These are phyloP conservation scores for Coemansia asiatica DNA, from an alignment of 192 early-diverging fungal species.

Conservation along the genomic window DNA sequence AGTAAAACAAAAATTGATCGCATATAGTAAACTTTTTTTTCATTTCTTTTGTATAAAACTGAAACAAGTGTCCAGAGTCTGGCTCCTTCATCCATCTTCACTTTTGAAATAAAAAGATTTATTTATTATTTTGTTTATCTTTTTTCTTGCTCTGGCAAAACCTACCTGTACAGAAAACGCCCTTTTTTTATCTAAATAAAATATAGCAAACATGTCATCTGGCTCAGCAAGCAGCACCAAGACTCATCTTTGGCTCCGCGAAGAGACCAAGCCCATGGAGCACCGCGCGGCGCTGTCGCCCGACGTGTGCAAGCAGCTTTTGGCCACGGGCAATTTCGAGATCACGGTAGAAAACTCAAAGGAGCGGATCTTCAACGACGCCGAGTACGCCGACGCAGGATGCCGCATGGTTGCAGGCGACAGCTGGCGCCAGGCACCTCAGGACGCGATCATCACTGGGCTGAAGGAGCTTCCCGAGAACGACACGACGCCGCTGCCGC, in stretches of 20 bases:
- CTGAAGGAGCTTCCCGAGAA: conserved; percentile 97
- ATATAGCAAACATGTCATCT: conserved; percentile 12
- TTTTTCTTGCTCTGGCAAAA: neutral
- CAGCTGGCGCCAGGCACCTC: conserved; percentile 83
- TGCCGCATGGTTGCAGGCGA: conserved; percentile 76
- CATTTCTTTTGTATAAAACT: neutral
- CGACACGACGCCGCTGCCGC: conserved; percentile 82
- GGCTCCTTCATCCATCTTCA: no score
- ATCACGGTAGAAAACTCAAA: conserved; percentile 85
- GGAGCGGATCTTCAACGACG: conserved; percentile 85
- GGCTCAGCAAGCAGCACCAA: neutral
- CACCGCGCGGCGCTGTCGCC: conserved; percentile 92
- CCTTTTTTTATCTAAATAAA: neutral
- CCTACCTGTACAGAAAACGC: neutral
- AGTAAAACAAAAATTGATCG: neutral
- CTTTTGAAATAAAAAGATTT: no score
- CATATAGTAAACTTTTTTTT: conserved; percentile 8
- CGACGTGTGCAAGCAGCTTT: conserved; percentile 72
- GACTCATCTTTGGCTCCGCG: conserved; percentile 87
- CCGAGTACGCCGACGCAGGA: conserved; percentile 84
- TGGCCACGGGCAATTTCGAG: conserved; percentile 70
- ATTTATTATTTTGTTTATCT: no score
- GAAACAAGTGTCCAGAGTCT: no score
- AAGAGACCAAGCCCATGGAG: conserved; percentile 97
- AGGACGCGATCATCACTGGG: conserved; percentile 90